Conservation (phyloP, 208 protist genomes). For the Cochliopodium minus region DNA sequence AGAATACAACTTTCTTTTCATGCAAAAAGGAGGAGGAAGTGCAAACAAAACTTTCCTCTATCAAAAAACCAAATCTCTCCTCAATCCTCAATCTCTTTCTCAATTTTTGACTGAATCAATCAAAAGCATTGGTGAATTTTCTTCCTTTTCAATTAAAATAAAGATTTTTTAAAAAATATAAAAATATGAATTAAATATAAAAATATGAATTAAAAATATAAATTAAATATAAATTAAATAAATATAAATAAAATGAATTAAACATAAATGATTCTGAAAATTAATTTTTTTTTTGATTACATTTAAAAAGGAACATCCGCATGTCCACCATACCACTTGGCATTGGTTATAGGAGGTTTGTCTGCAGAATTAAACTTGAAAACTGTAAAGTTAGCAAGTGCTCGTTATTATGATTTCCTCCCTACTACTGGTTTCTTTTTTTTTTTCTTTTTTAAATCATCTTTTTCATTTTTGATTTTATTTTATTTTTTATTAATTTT, state of each 20-base stretch:
- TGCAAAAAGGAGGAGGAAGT: constrained; percentile 85
- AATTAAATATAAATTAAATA: background rate
- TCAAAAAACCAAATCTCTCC: constrained; percentile 82
- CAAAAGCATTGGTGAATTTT: constrained; percentile 32
- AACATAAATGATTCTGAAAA: background rate
- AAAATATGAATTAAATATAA: background rate
- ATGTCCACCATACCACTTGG: constrained; percentile 89
- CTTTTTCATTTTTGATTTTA: too few species aligned
- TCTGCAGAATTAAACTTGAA: constrained; percentile 83
- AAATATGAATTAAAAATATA: background rate
- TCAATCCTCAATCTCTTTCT: constrained; percentile 65
- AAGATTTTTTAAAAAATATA: background rate
- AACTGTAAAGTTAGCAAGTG: constrained; percentile 78
- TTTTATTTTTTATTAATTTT: too few species aligned
- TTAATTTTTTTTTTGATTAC: background rate
- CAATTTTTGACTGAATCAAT: constrained; percentile 79
- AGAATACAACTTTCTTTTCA: constrained; percentile 84
- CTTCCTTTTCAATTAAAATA: too few species aligned
- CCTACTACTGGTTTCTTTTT: constrained; percentile 62
- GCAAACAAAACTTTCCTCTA: constrained; percentile 90
- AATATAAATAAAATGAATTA: background rate
- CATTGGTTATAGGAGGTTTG: constrained; percentile 81
- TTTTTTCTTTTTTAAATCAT: too few species aligned
- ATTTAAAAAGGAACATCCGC: constrained; percentile 61
- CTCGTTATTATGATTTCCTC: constrained; percentile 72